Percentiles rank a stretch among this genome's conserved stretches.
Evolutionary conservation across 2,329 filamentous ascomycete species (phyloP).

Genomic region (Cytospora mali): DNA sequence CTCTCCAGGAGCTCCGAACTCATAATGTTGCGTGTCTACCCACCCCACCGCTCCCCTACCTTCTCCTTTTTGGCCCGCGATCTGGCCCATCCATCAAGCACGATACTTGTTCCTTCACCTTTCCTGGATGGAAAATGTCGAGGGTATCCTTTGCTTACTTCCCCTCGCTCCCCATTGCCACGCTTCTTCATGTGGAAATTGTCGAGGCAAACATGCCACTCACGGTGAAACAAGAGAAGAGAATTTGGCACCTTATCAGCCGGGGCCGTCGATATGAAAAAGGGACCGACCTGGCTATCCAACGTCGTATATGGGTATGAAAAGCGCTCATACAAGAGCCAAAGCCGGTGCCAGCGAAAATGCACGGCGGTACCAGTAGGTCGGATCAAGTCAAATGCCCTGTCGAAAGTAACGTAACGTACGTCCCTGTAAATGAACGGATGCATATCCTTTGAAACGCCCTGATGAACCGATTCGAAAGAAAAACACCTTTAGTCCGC

Average conservation of each 20-base stretch:
- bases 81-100: neutral
- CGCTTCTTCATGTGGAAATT: constrained; percentile 5
- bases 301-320: neutral
- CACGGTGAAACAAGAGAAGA: neutral
- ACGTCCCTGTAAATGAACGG: neutral
- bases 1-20: constrained; percentile 22
- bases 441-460: constrained; percentile 17
- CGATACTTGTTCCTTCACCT: neutral
- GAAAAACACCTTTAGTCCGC: constrained; percentile 10
- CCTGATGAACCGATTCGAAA: neutral
- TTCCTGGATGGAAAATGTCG: neutral
- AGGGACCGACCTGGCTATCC: neutral
- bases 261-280: neutral
- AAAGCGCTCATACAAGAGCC: neutral
- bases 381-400: constrained; percentile 4
- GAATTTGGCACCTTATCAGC: neutral
- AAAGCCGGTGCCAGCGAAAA: constrained; percentile 23
- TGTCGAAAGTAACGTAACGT: constrained; percentile 1
- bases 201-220: neutral
- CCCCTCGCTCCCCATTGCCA: neutral
- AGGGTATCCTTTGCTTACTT: constrained; percentile 7
- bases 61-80: neutral
- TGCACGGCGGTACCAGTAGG: constrained; percentile 19
- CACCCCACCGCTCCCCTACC: too few relatives aligned
- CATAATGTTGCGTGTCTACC: neutral